phyloP scores from a whole-genome alignment of 371 early-diverging fungal species.

The Fennellomyces sp. region DNA sequence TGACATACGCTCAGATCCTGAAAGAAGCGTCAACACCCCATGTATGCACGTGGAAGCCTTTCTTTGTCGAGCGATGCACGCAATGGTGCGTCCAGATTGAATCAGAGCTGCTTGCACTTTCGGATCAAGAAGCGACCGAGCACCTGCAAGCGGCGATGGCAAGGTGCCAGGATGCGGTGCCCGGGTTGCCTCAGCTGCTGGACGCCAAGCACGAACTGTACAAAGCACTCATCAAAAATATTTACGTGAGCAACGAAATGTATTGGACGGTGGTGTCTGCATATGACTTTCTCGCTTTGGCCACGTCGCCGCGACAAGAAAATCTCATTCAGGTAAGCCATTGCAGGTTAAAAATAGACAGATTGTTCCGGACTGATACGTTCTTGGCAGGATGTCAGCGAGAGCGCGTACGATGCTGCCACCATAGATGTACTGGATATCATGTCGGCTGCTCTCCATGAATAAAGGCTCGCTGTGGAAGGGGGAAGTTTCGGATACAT shows the following conservation, averaged over 20 bases:
- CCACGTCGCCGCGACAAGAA: neutral
- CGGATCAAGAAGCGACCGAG: constrained; percentile 4
- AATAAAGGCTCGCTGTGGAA: too few species aligned
- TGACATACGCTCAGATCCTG: constrained; percentile 23
- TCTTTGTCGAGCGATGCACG: constrained; percentile 24
- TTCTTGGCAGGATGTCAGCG: neutral
- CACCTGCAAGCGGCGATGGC: constrained; percentile 11
- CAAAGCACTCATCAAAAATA: constrained; percentile 23
- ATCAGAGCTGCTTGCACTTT: constrained; percentile 25
- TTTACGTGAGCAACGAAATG: constrained; percentile 19
- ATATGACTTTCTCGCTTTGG: constrained; percentile 23
- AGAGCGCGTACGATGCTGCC: neutral
- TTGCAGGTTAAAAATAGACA: neutral
- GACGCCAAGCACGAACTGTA: constrained; percentile 31
- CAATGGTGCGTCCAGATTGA: constrained; percentile 40
- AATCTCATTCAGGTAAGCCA: neutral
- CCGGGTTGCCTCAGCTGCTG: constrained; percentile 12
- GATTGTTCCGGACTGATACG: neutral
- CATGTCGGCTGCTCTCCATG: neutral
- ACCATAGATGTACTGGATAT: constrained; percentile 6
- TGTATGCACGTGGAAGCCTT: constrained; percentile 28
- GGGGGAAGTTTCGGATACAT: too few species aligned
- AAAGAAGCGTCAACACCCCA: constrained; percentile 19
- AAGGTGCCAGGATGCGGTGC: constrained; percentile 9
- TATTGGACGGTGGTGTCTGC: constrained; percentile 27